Evolutionary conservation across 768 basidiomycete genomes (phyloP).

Genomic region (Mycena leptocephala): DNA sequence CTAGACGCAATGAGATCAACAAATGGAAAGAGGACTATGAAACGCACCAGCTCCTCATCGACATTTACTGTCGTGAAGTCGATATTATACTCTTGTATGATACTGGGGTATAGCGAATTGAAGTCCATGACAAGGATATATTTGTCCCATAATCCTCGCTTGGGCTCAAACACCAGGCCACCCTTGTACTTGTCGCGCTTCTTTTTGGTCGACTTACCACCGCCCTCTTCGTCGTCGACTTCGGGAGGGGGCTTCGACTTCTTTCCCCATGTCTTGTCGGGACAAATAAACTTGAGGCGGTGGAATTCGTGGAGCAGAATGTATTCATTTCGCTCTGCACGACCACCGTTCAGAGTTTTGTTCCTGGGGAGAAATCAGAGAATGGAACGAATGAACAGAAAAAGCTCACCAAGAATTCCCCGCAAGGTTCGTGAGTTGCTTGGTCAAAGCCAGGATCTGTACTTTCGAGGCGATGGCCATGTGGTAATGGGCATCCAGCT

Average conservation of each 20-base stretch:
- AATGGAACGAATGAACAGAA: neutral
- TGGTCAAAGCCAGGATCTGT: conserved; percentile 93
- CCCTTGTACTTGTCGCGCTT: conserved; percentile 98
- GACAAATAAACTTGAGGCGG: conserved; percentile 94
- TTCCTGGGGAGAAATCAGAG: conserved; percentile 74
- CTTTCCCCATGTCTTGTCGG: conserved; percentile 93
- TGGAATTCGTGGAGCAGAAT: conserved; percentile 99
- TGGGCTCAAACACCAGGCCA: conserved; percentile 97
- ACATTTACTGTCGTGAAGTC: conserved; percentile 97
- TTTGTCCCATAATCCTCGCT: conserved; percentile 96
- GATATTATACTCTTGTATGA: conserved; percentile 99
- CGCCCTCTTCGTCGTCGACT: conserved; percentile 72
- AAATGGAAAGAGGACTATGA: neutral
- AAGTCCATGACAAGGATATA: conserved; percentile 99
- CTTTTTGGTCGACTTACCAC: conserved; percentile 72
- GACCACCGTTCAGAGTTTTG: conserved; percentile 96
- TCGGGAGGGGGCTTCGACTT: conserved; percentile 70
- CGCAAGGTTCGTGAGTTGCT: conserved; percentile 94
- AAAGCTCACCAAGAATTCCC: conserved; percentile 91
- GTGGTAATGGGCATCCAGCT: conserved; percentile 95
- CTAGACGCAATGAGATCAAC: conserved; percentile 11
- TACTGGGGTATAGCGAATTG: conserved; percentile 98
- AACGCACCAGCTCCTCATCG: conserved; percentile 63
- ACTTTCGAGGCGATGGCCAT: conserved; percentile 98
- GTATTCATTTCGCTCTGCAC: conserved; percentile 99